Evolutionary conservation across 345 rosid species (phyloP), one percentile per base, ranked within the genome.

Genomic region (Raphanus sativus): DNA sequence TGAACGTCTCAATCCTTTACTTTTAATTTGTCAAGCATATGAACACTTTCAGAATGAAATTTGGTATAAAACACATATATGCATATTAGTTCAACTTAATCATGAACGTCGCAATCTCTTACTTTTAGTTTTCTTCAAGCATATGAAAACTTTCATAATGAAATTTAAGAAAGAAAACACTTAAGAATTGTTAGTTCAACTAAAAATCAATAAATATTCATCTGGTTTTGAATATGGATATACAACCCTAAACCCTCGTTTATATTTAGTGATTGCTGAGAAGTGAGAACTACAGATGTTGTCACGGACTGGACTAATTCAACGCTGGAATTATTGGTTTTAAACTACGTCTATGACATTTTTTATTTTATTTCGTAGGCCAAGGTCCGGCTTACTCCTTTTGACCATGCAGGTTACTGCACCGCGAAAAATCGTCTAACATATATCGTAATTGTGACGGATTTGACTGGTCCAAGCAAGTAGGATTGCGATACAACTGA

Each of bases 1-100:
- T 30, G 45, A 65, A 60, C 17, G 77, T 72, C 69, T 71, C 73
- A 50, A 48, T 72, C 73, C 60, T 78, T 67, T 66, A 72, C 77
- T 78, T 78, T 77, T 48, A 24, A 21, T 59, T 65, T 25, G 30
- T 55, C 28, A 77, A 52, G 15, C 34, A 52, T 7, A 54, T 64
- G 59, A 52, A 52, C 16, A 52, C 59, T 16, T 52, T 16, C 59
- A 52, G 25, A 52, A 52, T 52, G 55, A 42, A 29, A 52, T 61
- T 29, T 4, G 9, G 24, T 25, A 21, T 4, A 5, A 16, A 45
- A 45, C 24, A 75, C 59, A 42, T 42, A 42, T 42, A 3, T 12
- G 55, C 55, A 50, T 50, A 50, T 50, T 50, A n/a, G 17, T 50
- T 48, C 54, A 13, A 48, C 54, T 56, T 59, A 72, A 71, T 48